These are phyloP conservation scores for Pelargonium fulgidum DNA, from an alignment of 441 rosid genomes.

Conservation along the genomic window DNA sequence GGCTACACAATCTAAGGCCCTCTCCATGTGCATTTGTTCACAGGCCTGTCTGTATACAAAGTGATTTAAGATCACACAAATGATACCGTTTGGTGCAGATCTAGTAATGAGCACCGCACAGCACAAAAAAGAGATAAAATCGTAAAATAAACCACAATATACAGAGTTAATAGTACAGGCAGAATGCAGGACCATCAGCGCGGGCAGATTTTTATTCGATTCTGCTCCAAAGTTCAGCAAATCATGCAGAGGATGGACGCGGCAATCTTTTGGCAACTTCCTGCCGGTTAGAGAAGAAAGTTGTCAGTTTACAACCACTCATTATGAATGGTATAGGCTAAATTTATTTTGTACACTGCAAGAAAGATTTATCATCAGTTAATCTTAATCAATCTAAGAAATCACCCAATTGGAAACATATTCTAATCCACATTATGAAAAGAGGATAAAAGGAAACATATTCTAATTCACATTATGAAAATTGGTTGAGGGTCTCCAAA, in stretches of 20 bases:
- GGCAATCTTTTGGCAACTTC: slow-evolving; percentile 87
- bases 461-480: not conserved
- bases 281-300: slow-evolving; percentile 32
- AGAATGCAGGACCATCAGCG: not conserved
- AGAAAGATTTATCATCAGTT: not conserved
- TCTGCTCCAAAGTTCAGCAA: slow-evolving; percentile 13
- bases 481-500: not conserved
- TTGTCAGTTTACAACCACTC: slow-evolving; percentile 12
- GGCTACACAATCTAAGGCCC: no score
- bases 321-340: not conserved
- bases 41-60: not conserved
- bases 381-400: not conserved
- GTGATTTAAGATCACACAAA: not conserved
- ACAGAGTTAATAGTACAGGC: not conserved
- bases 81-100: not conserved
- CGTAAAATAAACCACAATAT: not conserved
- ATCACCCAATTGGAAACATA: not conserved
- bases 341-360: not conserved
- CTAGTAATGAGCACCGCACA: not conserved
- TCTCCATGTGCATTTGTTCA: no score
- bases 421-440: no score
- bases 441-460: no score
- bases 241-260: slow-evolving; percentile 58
- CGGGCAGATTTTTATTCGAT: slow-evolving; percentile 13
- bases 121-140: not conserved